A percentile compares a stretch with the other conserved stretches of the same genome.
These are phyloP conservation scores for Amanita inopinata DNA, from an alignment of 768 basidiomycete genomes.

Conservation along the genomic window DNA sequence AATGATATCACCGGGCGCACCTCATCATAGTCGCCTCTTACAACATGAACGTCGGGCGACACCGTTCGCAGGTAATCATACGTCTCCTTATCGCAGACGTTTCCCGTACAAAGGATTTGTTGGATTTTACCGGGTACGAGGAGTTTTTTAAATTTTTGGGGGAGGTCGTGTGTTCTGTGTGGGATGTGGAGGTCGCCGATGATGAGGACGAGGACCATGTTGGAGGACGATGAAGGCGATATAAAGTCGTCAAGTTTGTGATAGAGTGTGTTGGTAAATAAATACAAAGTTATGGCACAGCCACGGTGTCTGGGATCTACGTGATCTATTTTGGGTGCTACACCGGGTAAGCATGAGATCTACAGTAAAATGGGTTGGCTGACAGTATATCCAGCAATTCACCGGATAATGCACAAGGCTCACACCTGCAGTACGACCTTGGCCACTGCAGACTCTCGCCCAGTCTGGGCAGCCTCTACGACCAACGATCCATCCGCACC, in stretches of 20 bases:
- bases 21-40: slow-evolving; percentile 94
- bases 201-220: slow-evolving; percentile 89
- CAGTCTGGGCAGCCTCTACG: slow-evolving; percentile 13
- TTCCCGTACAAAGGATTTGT: slow-evolving; percentile 95
- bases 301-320: too few relatives aligned
- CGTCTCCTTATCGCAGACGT: slow-evolving; percentile 95
- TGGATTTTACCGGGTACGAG: slow-evolving; percentile 95
- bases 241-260: too few relatives aligned
- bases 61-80: slow-evolving; percentile 93
- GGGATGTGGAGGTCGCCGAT: slow-evolving; percentile 98
- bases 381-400: too few relatives aligned
- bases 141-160: slow-evolving; percentile 94
- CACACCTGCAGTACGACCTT: slow-evolving; percentile 4
- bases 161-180: slow-evolving; percentile 80
- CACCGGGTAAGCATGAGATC: too few relatives aligned
- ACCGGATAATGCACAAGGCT: too few relatives aligned
- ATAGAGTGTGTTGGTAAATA: too few relatives aligned
- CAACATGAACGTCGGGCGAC: slow-evolving; percentile 87
- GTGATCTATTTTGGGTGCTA: too few relatives aligned
- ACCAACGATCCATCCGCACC: slow-evolving; percentile 28
- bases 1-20: slow-evolving; percentile 25
- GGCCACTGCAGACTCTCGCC: background rate
- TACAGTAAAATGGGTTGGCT: too few relatives aligned
- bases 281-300: too few relatives aligned
- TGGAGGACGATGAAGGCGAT: too few relatives aligned